Evolutionary conservation across 2,329 filamentous ascomycete species (phyloP), one percentile per base, ranked within the genome.

Genomic region (Scleromitrula shiraiana): DNA sequence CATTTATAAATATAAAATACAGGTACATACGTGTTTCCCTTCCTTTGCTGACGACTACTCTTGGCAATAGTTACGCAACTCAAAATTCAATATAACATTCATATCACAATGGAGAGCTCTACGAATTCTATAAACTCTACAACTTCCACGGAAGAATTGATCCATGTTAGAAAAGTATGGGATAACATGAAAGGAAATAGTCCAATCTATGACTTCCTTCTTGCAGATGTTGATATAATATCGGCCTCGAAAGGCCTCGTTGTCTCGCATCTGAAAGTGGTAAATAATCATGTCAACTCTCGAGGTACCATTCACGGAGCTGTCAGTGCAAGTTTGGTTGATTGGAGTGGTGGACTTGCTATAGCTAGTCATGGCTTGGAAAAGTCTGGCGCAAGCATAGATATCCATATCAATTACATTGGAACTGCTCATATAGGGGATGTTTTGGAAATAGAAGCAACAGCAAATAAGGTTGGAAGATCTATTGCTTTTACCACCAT

Each of bases 331-430:
- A 78, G 83, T 0, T 72, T 89, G 17, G 74, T 86, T 39, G 85
- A 89, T 68, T 87, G 83, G 76, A 75, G 77, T 5, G 85, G 84
- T 33, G 83, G 84, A 26, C 72, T 88, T 66, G 82, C 83, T 19
- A 83, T 89, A 57, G 78, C 82, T 4, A 75, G 78, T 0, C 78
- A 74, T 67, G 83, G 85, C 54, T 64, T 81, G 50, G 70, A 74
- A 24, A 75, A 73, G 58, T 84, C 82, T 3, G 84, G 85, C 39
- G 83, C 85, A 27, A 84, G 80, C 54, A 74, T 82, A 29, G 85
- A 89, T 63, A 88, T 89, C 62, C 83, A 88, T 65, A 74, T 87
- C 52, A 80, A 76, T 42, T 89, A 87, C 58, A 69, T 84, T 46
- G 75, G 75, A 30, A 76, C 76, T 3, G 84, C 83, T 1, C 70